phyloP scores from a whole-genome alignment of 805 yeast species.

The Nakazawaea peltata region DNA sequence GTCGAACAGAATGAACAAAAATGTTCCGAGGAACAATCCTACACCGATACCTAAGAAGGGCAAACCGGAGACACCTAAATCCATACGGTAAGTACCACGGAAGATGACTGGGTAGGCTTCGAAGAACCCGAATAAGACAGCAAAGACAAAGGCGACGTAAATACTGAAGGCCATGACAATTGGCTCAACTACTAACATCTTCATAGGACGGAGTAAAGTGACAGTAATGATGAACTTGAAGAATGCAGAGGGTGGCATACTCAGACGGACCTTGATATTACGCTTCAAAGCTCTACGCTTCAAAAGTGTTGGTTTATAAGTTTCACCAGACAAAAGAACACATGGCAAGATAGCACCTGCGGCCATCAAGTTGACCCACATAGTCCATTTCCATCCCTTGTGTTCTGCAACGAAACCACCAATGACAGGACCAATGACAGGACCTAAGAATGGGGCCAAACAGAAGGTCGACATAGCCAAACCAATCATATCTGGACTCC shows the following conservation, averaged over 20 bases:
- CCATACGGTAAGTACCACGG: slow-evolving; percentile 55
- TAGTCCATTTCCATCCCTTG: slow-evolving; percentile 63
- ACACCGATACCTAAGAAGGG: slow-evolving; percentile 67
- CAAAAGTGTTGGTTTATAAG: slow-evolving; percentile 64
- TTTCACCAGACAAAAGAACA: slow-evolving; percentile 49
- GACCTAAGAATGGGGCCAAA: slow-evolving; percentile 75
- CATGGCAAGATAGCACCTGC: slow-evolving; percentile 47
- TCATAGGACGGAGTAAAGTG: slow-evolving; percentile 53
- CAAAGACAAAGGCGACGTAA: slow-evolving; percentile 68
- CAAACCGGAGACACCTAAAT: slow-evolving; percentile 54
- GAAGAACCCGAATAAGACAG: slow-evolving; percentile 72
- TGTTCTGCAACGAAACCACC: slow-evolving; percentile 62
- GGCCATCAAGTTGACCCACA: slow-evolving; percentile 66
- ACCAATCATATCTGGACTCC: slow-evolving; percentile 58
- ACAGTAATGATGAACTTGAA: slow-evolving; percentile 37
- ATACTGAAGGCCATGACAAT: slow-evolving; percentile 63
- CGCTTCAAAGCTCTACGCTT: slow-evolving; percentile 52
- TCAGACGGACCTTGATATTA: slow-evolving; percentile 38
- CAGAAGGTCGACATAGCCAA: slow-evolving; percentile 75
- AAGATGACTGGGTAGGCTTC: slow-evolving; percentile 75
- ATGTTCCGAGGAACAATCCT: slow-evolving; percentile 53
- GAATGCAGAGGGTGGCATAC: slow-evolving; percentile 25
- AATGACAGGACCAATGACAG: slow-evolving; percentile 67
- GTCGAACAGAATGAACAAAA: slow-evolving; percentile 42
- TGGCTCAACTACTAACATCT: slow-evolving; percentile 68